A percentile compares a stretch with the other conserved stretches of the same genome.
These are phyloP conservation scores for Calonectria pseudoturangicola DNA, from an alignment of 2,329 filamentous ascomycete species.

Conservation along the genomic window DNA sequence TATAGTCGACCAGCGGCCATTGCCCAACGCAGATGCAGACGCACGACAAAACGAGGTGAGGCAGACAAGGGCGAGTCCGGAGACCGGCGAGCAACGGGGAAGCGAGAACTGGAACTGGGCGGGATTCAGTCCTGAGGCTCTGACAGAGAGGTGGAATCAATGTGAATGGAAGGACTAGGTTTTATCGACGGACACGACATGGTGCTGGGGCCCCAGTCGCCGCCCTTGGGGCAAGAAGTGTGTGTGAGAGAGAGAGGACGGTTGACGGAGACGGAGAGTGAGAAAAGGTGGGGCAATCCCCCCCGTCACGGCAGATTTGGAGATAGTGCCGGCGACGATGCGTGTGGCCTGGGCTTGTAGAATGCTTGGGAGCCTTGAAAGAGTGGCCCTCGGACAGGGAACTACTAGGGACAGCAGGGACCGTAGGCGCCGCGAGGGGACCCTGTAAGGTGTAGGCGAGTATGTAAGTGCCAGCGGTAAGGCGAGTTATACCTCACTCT, in stretches of 20 bases:
- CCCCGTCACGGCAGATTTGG: slow-evolving; percentile 55
- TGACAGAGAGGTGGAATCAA: slow-evolving; percentile 52
- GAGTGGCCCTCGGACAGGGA: slow-evolving; percentile 26
- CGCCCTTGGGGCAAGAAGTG: slow-evolving; percentile 51
- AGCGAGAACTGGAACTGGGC: slow-evolving; percentile 41
- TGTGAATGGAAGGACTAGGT: slow-evolving; percentile 55
- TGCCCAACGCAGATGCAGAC: slow-evolving; percentile 27
- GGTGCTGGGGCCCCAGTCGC: slow-evolving; percentile 53
- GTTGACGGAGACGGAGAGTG: slow-evolving; percentile 41
- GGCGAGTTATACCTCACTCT: slow-evolving; percentile 14
- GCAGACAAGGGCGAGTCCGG: slow-evolving; percentile 34
- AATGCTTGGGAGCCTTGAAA: slow-evolving; percentile 37
- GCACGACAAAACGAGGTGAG: slow-evolving; percentile 19
- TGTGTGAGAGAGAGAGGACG: slow-evolving; percentile 49
- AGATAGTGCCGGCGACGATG: slow-evolving; percentile 56
- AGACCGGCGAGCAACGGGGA: slow-evolving; percentile 41
- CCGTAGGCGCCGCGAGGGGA: slow-evolving; percentile 44
- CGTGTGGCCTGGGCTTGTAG: slow-evolving; percentile 50
- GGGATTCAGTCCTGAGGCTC: slow-evolving; percentile 51
- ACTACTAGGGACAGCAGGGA: slow-evolving; percentile 24
- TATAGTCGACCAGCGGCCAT: slow-evolving; percentile 39
- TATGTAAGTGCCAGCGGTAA: slow-evolving; percentile 34
- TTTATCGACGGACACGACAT: slow-evolving; percentile 57
- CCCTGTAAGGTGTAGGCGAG: slow-evolving; percentile 24
- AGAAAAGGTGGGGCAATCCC: slow-evolving; percentile 54